phyloP scores from a whole-genome alignment of 2,329 filamentous ascomycete species.

The Dichotomopilus funicola region DNA sequence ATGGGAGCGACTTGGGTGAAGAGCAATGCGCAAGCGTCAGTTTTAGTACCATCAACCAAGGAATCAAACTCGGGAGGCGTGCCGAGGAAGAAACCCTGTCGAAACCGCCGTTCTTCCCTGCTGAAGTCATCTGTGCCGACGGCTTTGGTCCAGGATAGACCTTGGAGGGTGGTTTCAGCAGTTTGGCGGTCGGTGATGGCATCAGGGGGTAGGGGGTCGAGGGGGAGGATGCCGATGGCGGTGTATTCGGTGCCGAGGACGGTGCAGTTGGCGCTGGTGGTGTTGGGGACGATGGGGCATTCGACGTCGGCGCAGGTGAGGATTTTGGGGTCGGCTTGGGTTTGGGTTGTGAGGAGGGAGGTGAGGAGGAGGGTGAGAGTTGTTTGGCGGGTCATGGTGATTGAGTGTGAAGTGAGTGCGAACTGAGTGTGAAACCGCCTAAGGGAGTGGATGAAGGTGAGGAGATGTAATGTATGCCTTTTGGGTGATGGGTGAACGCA shows the following conservation, averaged over 20 bases:
- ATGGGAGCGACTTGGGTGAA: slow-evolving; percentile 5
- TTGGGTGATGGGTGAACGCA: no score
- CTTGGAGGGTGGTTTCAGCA: neutral
- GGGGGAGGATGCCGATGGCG: neutral
- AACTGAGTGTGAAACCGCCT: no score
- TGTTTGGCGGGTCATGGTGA: neutral
- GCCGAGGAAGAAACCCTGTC: slow-evolving; percentile 12
- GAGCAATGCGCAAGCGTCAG: slow-evolving; percentile 8
- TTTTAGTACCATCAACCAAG: neutral
- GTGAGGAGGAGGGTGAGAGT: neutral
- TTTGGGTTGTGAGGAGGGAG: neutral
- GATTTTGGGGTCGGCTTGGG: neutral
- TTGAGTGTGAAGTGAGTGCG: no score
- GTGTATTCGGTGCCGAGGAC: neutral
- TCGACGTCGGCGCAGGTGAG: slow-evolving; percentile 12
- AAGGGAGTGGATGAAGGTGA: no score
- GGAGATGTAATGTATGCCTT: no score
- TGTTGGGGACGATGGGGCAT: slow-evolving; percentile 2
- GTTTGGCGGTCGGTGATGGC: neutral
- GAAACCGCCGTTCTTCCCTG: neutral
- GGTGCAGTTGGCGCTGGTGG: slow-evolving; percentile 1
- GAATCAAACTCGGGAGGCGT: neutral
- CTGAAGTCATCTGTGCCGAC: neutral
- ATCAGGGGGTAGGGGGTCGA: neutral
- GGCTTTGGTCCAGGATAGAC: slow-evolving; percentile 8